These are phyloP conservation scores for Pyrrhoderma lamaoense DNA, from an alignment of 1,284 basidiomycete genomes.

Conservation along the genomic window DNA sequence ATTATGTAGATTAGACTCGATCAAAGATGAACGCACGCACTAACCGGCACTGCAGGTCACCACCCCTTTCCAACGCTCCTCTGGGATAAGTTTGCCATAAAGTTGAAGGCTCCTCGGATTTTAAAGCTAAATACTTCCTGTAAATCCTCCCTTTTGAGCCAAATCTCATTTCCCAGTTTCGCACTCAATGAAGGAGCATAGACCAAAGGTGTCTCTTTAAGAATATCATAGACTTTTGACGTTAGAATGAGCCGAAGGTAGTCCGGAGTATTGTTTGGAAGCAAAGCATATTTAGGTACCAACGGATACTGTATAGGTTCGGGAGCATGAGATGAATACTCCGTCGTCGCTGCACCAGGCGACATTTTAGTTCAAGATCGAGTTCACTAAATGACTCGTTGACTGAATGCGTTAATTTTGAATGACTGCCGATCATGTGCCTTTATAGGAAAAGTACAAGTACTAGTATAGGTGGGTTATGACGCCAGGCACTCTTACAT, in stretches of 20 bases:
- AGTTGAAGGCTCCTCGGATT: constrained; percentile 96
- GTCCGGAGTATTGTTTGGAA: constrained; percentile 75
- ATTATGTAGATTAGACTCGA: constrained; percentile 11
- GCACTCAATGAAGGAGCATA: constrained; percentile 81
- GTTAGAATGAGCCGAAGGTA: constrained; percentile 91
- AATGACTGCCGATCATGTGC: background rate
- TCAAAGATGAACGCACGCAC: constrained; percentile 38
- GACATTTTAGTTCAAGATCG: constrained; percentile 3
- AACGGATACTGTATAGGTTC: constrained; percentile 59
- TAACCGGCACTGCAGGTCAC: constrained; percentile 96
- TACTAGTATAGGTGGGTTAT: too few species aligned
- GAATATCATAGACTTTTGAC: constrained; percentile 90
- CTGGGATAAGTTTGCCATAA: constrained; percentile 86
- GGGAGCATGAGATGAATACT: constrained; percentile 62
- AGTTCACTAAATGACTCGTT: background rate
- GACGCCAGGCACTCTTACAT: too few species aligned
- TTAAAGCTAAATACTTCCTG: constrained; percentile 99
- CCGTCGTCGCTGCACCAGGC: constrained; percentile 35
- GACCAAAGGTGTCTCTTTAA: constrained; percentile 89
- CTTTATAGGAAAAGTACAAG: too few species aligned
- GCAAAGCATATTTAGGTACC: constrained; percentile 58
- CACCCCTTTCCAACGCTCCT: constrained; percentile 96
- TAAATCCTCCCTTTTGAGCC: constrained; percentile 91
- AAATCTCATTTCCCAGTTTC: constrained; percentile 87
- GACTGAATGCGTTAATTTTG: background rate